Conservation (phyloP, 2,329 filamentous ascomycete species). For the Gaeumannomyces tritici region DNA sequence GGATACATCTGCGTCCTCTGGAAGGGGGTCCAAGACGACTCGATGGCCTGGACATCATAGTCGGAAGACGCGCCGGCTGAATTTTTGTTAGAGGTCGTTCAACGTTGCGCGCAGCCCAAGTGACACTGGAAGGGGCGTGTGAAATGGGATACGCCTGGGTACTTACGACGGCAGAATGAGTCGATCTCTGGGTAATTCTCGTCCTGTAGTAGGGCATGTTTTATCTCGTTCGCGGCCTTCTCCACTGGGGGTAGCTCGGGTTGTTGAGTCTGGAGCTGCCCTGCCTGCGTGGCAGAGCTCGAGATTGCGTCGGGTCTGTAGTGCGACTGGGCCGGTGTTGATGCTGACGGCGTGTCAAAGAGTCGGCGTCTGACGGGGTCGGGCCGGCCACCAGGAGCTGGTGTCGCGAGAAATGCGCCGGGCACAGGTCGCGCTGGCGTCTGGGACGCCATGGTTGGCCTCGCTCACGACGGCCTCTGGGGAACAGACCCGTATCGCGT, state of each 20-base stretch:
- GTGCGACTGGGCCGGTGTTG: conserved; percentile 8
- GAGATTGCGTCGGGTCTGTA: conserved; percentile 9
- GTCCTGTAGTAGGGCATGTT: conserved; percentile 66
- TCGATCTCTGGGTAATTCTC: conserved; percentile 82
- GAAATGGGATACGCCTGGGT: neutral
- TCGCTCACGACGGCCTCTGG: neutral
- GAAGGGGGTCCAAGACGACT: conserved; percentile 76
- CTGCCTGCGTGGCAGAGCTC: neutral
- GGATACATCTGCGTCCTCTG: conserved; percentile 78
- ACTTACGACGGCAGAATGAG: conserved; percentile 78
- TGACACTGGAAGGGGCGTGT: neutral
- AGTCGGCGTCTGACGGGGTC: conserved; percentile 20
- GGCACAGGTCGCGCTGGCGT: conserved; percentile 67
- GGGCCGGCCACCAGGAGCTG: conserved; percentile 45
- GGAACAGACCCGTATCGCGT: neutral
- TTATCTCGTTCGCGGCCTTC: conserved; percentile 76
- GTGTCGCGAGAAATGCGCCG: conserved; percentile 68
- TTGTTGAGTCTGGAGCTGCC: neutral
- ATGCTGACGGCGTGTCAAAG: neutral
- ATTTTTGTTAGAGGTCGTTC: conserved; percentile 18
- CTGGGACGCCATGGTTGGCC: conserved; percentile 40
- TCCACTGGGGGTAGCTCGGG: conserved; percentile 54
- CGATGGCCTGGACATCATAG: conserved; percentile 66
- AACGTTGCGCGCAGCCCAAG: neutral
- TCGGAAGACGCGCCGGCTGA: conserved; percentile 83